phyloP scores from a whole-genome alignment of 2,329 filamentous ascomycete genomes.

The Paecilomyces niveus region DNA sequence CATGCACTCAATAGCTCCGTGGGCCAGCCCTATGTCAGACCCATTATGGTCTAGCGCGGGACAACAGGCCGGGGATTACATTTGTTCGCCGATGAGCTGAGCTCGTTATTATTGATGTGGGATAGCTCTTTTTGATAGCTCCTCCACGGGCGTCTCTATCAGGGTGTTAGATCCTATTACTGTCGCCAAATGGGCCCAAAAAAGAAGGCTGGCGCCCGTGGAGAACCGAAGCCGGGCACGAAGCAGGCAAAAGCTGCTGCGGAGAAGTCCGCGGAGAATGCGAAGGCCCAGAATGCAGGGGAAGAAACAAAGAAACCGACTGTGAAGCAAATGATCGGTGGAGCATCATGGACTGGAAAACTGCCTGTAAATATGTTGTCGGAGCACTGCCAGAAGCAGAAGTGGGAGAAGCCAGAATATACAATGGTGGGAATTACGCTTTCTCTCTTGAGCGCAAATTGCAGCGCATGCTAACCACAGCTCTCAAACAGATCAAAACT shows the following conservation, averaged over 20 bases:
- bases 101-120: not conserved
- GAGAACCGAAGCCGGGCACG: conserved; percentile 32
- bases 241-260: conserved; percentile 35
- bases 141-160: conserved; percentile 17
- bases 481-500: conserved; percentile 51
- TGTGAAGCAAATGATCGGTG: conserved; percentile 75
- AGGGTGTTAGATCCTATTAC: conserved; percentile 1
- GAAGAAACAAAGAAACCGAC: conserved; percentile 53
- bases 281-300: conserved; percentile 28
- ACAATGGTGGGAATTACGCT: conserved; percentile 53
- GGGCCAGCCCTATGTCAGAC: not conserved
- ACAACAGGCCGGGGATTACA: not conserved
- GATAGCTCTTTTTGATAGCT: not conserved
- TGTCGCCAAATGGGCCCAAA: conserved; percentile 30
- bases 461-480: not conserved
- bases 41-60: not conserved
- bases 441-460: not conserved
- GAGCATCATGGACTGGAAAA: conserved; percentile 95
- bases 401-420: conserved; percentile 92
- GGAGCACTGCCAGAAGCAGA: conserved; percentile 91
- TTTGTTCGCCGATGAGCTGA: not conserved
- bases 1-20: too few species aligned
- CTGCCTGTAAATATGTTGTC: conserved; percentile 87
- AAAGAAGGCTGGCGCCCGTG: conserved; percentile 32
- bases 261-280: conserved; percentile 22